These are phyloP conservation scores for Alternaria tenuissima DNA, from an alignment of 2,329 filamentous ascomycete genomes.

Conservation along the genomic window DNA sequence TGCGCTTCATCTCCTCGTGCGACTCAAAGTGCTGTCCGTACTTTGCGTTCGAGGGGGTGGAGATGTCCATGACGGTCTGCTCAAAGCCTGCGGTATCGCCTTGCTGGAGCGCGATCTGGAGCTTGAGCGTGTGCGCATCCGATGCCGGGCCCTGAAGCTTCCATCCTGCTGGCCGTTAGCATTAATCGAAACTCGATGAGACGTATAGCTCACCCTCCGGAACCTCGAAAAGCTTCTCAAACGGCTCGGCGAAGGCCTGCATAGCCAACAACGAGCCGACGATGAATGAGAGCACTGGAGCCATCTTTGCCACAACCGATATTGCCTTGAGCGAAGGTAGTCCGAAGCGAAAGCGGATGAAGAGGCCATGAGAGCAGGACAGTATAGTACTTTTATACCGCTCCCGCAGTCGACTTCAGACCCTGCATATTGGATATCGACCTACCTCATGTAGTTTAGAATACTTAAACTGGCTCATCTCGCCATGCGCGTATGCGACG, in stretches of 20 bases:
- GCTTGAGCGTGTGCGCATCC: constrained; percentile 32
- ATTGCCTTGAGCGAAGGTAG: constrained; percentile 20
- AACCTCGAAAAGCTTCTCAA: constrained; percentile 35
- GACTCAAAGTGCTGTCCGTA: constrained; percentile 61
- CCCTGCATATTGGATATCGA: constrained; percentile 7
- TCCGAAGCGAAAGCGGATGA: constrained; percentile 16
- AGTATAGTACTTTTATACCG: constrained; percentile 8
- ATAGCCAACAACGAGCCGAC: constrained; percentile 35
- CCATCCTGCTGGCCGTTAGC: constrained; percentile 29
- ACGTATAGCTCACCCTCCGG: constrained; percentile 28
- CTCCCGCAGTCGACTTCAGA: not conserved
- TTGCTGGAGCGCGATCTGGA: constrained; percentile 45
- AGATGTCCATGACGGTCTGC: constrained; percentile 51
- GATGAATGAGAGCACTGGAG: constrained; percentile 33
- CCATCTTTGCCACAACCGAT: constrained; percentile 26
- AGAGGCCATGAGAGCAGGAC: not conserved
- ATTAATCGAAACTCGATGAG: not conserved
- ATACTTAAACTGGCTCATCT: constrained; percentile 1
- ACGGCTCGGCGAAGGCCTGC: constrained; percentile 33
- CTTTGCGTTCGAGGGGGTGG: constrained; percentile 56
- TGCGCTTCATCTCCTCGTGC: constrained; percentile 53
- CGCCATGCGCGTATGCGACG: not conserved
- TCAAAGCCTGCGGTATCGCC: constrained; percentile 49
- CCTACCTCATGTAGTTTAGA: constrained; percentile 6
- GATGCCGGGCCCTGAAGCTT: constrained; percentile 28